Evolutionary conservation across 352 stramenopile genomes (phyloP).

Genomic region (Globisporangium polare): DNA sequence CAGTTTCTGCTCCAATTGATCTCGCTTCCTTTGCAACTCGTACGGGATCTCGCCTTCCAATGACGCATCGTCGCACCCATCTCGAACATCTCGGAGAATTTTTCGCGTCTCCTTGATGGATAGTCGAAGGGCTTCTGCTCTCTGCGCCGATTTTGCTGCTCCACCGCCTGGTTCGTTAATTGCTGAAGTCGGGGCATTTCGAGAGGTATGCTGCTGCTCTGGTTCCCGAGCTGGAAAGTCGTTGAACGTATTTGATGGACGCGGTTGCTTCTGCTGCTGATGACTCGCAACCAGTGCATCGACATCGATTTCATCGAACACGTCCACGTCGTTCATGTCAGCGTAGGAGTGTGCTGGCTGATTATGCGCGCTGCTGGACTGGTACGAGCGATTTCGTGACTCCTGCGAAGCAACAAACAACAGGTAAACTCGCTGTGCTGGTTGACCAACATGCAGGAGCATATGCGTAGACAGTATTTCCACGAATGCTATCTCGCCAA

Average conservation of each 20-base stretch:
- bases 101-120: conserved; percentile 64
- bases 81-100: conserved; percentile 56
- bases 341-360: not conserved
- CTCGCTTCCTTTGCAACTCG: conserved; percentile 38
- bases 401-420: not conserved
- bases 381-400: not conserved
- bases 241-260: not conserved
- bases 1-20: conserved; percentile 54
- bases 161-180: conserved; percentile 12
- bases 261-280: conserved; percentile 21
- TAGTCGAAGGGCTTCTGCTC: conserved; percentile 30
- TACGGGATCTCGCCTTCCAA: conserved; percentile 69
- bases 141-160: conserved; percentile 16
- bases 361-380: not conserved
- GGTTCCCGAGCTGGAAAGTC: not conserved
- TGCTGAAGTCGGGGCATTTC: not conserved
- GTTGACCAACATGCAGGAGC: not conserved
- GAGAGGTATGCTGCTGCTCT: not conserved
- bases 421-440: not conserved
- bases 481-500: not conserved
- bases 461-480: not conserved
- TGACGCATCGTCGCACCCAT: conserved; percentile 81
- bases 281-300: conserved; percentile 51
- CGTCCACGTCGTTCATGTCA: conserved; percentile 22
- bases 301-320: conserved; percentile 40